Evolutionary conservation across 2,329 filamentous ascomycete genomes (phyloP), one percentile per base, ranked within the genome.

Genomic region (Clathrospora elynae): DNA sequence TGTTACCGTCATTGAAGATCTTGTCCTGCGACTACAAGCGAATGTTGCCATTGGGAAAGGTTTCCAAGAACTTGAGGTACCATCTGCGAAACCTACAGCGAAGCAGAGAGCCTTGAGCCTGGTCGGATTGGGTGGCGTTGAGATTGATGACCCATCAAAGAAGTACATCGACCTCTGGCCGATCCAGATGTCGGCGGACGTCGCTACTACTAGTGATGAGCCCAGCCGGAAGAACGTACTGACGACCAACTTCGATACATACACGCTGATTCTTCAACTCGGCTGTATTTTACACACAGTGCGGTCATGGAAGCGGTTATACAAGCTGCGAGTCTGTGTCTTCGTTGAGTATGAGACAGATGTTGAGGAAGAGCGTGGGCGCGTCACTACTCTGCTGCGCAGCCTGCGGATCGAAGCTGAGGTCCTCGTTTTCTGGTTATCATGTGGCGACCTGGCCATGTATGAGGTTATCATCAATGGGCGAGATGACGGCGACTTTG

Each of bases 211-310:
- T 10, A 60, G 62, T 4, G 64, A 51, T 79, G 62, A 64, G 23
- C 54, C 58, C 3, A 55, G 53, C 8, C 79, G 78, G 46, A 73
- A 78, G 49, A 83, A 82, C 57, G 77, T 93, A 5, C 69, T 92
- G 40, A 95, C 90, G 0, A 93, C 88, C 0, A 95, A 95, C 55
- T 95, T 95, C 66, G 90, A 95, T 66, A 95, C 90, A 0, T 95
- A 90, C 78, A 82, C 89, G 0, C 75, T 95, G n/a, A 93, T 95
- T 46, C 75, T 95, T 3, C 89, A 95, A 57, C 77, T 95, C 7
- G 90, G 90, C 0, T 92, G 88, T 57, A 95, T 95, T 44, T 71
- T 95, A 1, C 82, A 86, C 51, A 93, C 87, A 1, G 88, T 93
- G 0, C 85, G 86, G 2, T 83, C 85, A 0, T 95, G 89, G 88